phyloP scores from a whole-genome alignment of 2,329 filamentous ascomycete species.

The Atkinsonella texensis region DNA sequence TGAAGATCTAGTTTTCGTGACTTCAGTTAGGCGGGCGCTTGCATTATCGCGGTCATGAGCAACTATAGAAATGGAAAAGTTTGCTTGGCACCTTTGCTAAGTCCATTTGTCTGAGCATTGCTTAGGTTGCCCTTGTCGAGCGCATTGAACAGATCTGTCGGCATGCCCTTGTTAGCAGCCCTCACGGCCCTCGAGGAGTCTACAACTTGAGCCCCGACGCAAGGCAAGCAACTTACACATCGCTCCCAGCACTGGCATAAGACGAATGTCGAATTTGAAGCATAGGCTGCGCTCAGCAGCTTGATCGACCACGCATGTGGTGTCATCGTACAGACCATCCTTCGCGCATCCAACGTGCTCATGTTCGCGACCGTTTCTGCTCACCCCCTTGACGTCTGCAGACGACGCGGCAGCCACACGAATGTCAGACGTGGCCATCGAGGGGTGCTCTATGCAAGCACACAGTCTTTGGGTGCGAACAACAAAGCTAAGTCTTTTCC shows the following conservation, averaged over 20 bases:
- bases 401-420: constrained; percentile 3
- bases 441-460: background rate
- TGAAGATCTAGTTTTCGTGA: constrained; percentile 24
- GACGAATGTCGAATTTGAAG: constrained; percentile 41
- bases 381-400: constrained; percentile 4
- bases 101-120: constrained; percentile 44
- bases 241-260: constrained; percentile 40
- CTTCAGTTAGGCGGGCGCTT: constrained; percentile 15
- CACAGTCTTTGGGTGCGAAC: no score
- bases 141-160: constrained; percentile 32
- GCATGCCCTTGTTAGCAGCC: background rate
- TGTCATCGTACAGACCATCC: constrained; percentile 10
- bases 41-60: background rate
- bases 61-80: background rate
- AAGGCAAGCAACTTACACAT: constrained; percentile 29
- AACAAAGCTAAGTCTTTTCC: no score
- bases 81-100: constrained; percentile 20
- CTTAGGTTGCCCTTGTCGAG: constrained; percentile 31
- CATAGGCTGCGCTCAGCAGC: constrained; percentile 37
- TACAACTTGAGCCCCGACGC: background rate
- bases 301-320: constrained; percentile 22
- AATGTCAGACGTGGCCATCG: background rate
- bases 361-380: constrained; percentile 7
- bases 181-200: no score
- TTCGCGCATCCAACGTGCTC: constrained; percentile 9